Base-by-base conservation (phyloP, 768 basidiomycete genomes). In the Tricholoma hemisulphureum region DNA sequence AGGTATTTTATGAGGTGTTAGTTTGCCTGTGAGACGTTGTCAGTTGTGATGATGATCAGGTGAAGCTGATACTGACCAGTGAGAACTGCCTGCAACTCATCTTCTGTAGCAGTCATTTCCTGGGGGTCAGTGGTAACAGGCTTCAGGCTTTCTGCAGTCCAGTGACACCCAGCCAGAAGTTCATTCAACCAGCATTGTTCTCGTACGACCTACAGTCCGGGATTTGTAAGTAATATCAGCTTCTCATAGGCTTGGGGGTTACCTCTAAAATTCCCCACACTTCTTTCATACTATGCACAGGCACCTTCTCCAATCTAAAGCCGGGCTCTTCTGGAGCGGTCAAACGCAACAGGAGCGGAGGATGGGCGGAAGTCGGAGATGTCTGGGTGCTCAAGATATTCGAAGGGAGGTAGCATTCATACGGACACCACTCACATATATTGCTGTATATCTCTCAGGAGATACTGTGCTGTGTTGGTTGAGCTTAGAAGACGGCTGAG, bases 171-270 rank as follows among this genome's bases (percentile, higher is more conserved):
- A 4, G 74, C 64, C 20, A 93, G 69, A n/a, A 80, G 78, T 63
- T 88, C 88, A 65, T 93, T 93, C 16, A 93, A 65, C 91, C 91
- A 93, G 64, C 87, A 89, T 71, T 93, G 91, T 59, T 93, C 91
- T 58, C 82, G 79, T 4, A 93, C 88, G 64, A 93, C 80, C 87
- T 89, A 39, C 4, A 26, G 31, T 13, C 26, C 55, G 52, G 18
- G 10, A 35, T 52, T 26, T 51, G 18, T 59, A 52, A 51, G 31
- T 24, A 37, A 39, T 37, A n/a, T 14, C 59, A 57, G 61, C 34
- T 24, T 24, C 28, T 3, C 34, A 11, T 8, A 24, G 8, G 39
- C 43, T 37, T 4, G 39, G 28, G n/a, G 59, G 70, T 46, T 64
- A 87, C 90, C 75, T 93, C 90, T 18, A 93, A 68, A 46, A 93